Base-by-base conservation (phyloP, 1,284 basidiomycete genomes). In the Cerrena zonata region DNA sequence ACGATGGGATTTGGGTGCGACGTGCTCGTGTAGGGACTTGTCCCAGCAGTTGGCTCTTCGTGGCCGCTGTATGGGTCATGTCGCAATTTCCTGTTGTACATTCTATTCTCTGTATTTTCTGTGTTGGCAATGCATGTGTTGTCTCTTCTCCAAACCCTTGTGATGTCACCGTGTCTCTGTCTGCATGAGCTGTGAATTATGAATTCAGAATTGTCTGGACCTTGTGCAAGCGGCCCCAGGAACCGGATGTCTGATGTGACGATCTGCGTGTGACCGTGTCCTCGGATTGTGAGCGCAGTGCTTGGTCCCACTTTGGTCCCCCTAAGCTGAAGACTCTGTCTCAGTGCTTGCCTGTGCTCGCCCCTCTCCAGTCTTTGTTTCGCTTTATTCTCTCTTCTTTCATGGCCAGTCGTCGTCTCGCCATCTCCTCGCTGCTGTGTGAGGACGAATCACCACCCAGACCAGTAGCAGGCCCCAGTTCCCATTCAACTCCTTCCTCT, bases 61-160 rank as follows among this genome's bases (percentile, higher is more conserved):
- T 75, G 77, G 79, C 70, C 64, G 61, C 74, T 74, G 76, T 69
- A 64, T 88, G 86, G 80, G 77, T 71, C 65, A 62, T 70, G 76
- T 76, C 84, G 87, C 87, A 90, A 89, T 89, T 87, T 89, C 83
- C 80, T 77, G 86, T 86, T 82, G 84, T 84, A 90, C 82, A 89
- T 65, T 58, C 53, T 24, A 61, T 42, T 54, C 49, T 23, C 47
- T 52, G 19, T 49, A 24, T 7, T 27, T 39, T n/a, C 42, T 53
- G 25, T 53, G 48, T 40, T 22, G 36, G 39, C 38, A 23, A 38
- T 49, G 21, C 40, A 22, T 49, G 24, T 23, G 23, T 23, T 19
- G 37, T 40, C 49, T 26, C 18, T 23, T 48, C 44, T 45, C 46
- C 39, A 40, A 10, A 39, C 21, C 21, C 37, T 39, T n/a, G n/a